Percentiles rank a stretch among this genome's conserved stretches.
Evolutionary conservation across 2,329 filamentous ascomycete species (phyloP).

Genomic region (Xylaria sp.): DNA sequence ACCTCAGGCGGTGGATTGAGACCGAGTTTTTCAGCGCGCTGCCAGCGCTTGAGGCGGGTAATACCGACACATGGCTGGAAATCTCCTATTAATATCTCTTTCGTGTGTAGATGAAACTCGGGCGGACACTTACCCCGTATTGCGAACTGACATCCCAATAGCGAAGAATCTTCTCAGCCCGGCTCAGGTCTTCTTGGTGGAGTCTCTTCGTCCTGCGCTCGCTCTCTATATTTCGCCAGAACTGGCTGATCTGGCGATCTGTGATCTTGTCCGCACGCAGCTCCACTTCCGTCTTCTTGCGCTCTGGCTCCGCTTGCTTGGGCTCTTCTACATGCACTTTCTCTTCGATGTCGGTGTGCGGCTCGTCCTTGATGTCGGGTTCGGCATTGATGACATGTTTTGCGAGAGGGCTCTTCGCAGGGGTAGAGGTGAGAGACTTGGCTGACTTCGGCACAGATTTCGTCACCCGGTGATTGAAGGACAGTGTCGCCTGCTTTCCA

Average conservation of each 20-base stretch:
- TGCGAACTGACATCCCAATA: slow-evolving; percentile 93
- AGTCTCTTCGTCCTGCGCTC: slow-evolving; percentile 75
- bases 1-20: slow-evolving; percentile 92
- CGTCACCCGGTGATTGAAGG: slow-evolving; percentile 67
- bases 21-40: slow-evolving; percentile 82
- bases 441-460: slow-evolving; percentile 61
- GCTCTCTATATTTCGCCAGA: slow-evolving; percentile 80
- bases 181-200: slow-evolving; percentile 77
- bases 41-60: slow-evolving; percentile 83
- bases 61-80: slow-evolving; percentile 87
- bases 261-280: slow-evolving; percentile 71
- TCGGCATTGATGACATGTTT: slow-evolving; percentile 44
- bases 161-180: slow-evolving; percentile 86
- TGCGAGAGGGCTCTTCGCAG: slow-evolving; percentile 48
- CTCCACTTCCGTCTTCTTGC: slow-evolving; percentile 62
- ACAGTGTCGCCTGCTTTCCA: slow-evolving; percentile 65
- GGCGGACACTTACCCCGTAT: slow-evolving; percentile 79
- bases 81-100: slow-evolving; percentile 17
- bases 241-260: slow-evolving; percentile 75
- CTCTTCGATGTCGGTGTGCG: slow-evolving; percentile 39
- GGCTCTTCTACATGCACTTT: slow-evolving; percentile 32
- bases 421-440: slow-evolving; percentile 55
- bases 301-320: slow-evolving; percentile 37
- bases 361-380: slow-evolving; percentile 27
- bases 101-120: neutral